A percentile compares a stretch with the other conserved stretches of the same genome.
phyloP scores from a whole-genome alignment of 2,329 filamentous ascomycete genomes.

The Fusarium praegraminearum region DNA sequence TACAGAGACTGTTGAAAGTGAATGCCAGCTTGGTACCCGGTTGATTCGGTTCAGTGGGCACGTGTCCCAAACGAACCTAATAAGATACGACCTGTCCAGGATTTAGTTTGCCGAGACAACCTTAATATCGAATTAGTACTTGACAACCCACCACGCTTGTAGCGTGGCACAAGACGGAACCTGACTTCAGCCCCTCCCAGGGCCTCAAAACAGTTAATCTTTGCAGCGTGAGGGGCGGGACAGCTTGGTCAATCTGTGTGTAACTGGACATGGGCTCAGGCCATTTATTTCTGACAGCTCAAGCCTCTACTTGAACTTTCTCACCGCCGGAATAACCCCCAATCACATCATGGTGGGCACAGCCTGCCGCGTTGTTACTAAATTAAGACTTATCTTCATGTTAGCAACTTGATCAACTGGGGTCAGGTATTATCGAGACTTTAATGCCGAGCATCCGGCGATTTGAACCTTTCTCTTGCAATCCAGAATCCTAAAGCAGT shows the following conservation, averaged over 20 bases:
- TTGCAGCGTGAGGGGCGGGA: background rate
- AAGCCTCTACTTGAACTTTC: background rate
- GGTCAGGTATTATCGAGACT: background rate
- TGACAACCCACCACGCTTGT: background rate
- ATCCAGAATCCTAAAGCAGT: no score
- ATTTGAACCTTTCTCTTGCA: background rate
- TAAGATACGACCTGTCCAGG: background rate
- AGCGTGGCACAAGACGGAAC: background rate
- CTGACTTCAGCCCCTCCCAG: background rate
- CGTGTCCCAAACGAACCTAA: background rate
- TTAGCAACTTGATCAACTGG: background rate
- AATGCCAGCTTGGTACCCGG: background rate
- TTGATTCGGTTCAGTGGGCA: background rate
- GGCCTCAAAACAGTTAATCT: background rate
- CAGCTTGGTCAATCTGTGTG: background rate
- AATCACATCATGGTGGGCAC: background rate
- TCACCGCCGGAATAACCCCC: background rate
- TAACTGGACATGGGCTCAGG: background rate
- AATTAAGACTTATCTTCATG: background rate
- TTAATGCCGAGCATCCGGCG: background rate
- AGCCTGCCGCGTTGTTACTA: background rate
- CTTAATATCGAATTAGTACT: background rate
- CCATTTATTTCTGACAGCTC: background rate
- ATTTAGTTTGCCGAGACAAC: background rate
- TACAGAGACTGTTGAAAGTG: fast-evolving